Evolutionary conservation across 805 yeast species (phyloP), one percentile per base, ranked within the genome.

Genomic region (Yamadazyma takamatsuzukensis): DNA sequence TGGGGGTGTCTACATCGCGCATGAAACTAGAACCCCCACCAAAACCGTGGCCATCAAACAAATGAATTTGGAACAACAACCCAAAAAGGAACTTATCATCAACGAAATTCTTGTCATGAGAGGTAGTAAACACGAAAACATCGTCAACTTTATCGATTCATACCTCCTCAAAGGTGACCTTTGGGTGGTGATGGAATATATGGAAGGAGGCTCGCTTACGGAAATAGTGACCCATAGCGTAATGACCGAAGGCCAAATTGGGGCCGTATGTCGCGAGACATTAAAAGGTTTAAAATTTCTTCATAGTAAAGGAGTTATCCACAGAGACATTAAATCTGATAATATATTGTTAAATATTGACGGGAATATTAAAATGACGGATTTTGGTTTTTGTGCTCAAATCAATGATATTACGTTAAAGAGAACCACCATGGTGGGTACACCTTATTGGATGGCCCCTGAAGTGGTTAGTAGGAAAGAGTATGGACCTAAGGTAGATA

Each of bases 371-470:
- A 93, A 93, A 61, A 70, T 93, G 54, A 93, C 98, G 0, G 98
- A 93, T 62, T 86, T 86, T 56, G 95, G 95, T 0, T 93, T 90
- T 65, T 93, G 98, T 64, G 99, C 98, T 0, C 95, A 89, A 59
- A 66, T 64, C 39, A 61, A 59, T 39, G 62, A 53, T 36, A 41
- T 52, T 34, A 83, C 84, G 44, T 68, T 83, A 34, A 89, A 90
- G 58, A 78, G 99, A 56, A 88, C 96, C 3, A 93, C 99, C 4
- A 87, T 93, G 95, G 98, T 93, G 12, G 99, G 99, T 11, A 93
- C 99, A 0, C 98, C 99, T 10, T 93, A 93, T 57, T 93, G 99
- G 99, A 93, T 93, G 99, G 99, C 99, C 0, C 99, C 99, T 1
- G 99, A 93, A 58, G 96, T 93, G 33, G 96, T 93, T 17, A 78